A percentile compares a stretch with the other conserved stretches of the same genome.
These are phyloP conservation scores for Triangularia verruculosa DNA, from an alignment of 2,329 filamentous ascomycete genomes.

Conservation along the genomic window DNA sequence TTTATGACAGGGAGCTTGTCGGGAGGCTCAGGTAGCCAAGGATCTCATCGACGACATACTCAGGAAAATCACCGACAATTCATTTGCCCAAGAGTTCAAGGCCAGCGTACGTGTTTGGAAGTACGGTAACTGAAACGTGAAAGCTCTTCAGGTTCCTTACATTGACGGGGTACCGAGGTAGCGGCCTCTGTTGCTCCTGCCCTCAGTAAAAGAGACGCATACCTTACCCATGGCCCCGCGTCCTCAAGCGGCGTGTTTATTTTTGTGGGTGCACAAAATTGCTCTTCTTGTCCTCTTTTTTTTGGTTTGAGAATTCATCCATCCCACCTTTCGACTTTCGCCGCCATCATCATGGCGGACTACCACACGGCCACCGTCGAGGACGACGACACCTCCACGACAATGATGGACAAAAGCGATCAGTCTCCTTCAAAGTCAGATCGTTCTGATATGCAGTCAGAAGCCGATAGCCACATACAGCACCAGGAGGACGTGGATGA, in stretches of 20 bases:
- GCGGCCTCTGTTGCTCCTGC: neutral
- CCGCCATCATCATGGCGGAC: neutral
- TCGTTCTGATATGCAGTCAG: too few relatives aligned
- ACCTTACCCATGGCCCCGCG: too few relatives aligned
- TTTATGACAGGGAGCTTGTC: too few relatives aligned
- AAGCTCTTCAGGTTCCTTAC: neutral
- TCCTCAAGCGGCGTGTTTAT: neutral
- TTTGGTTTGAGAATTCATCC: neutral
- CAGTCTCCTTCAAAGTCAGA: too few relatives aligned
- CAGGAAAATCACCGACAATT: too few relatives aligned
- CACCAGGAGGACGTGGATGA: too few relatives aligned
- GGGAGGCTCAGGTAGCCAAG: too few relatives aligned
- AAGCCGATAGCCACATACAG: too few relatives aligned
- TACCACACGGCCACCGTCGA: neutral
- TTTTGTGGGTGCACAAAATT: neutral
- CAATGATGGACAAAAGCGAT: too few relatives aligned
- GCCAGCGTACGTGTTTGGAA: neutral
- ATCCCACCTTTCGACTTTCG: neutral
- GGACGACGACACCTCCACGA: neutral
- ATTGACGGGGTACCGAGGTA: too few relatives aligned
- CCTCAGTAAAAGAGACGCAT: neutral
- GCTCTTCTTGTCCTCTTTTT: neutral
- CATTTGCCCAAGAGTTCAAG: too few relatives aligned
- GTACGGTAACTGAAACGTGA: neutral
- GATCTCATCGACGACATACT: too few relatives aligned